Evolutionary conservation across 228 moss, liverwort and hornwort species (phyloP).

Genomic region (Sphagnum magellanicum): DNA sequence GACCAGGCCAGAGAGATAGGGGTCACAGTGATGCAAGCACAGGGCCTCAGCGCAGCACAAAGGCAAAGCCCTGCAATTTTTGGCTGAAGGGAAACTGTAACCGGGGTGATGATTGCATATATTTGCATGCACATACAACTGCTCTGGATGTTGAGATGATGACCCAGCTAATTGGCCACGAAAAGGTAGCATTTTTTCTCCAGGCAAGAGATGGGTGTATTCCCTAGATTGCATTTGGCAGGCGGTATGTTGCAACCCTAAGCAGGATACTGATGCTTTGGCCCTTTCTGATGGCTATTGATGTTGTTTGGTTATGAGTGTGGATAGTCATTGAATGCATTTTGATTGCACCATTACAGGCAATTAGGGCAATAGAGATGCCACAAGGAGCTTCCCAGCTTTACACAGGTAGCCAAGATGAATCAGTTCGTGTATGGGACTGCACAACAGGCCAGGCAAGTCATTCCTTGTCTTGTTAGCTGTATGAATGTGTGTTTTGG

Average conservation of each 20-base stretch:
- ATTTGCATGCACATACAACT: slow-evolving; percentile 75
- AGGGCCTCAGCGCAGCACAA: slow-evolving; percentile 10
- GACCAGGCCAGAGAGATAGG: slow-evolving; percentile 33
- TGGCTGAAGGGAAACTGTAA: slow-evolving; percentile 80
- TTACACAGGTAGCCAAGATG: slow-evolving; percentile 42
- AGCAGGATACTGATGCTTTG: too few species aligned
- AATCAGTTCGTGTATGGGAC: slow-evolving; percentile 52
- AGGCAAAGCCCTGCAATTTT: slow-evolving; percentile 62
- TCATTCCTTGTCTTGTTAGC: too few species aligned
- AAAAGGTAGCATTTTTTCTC: slow-evolving; percentile 41
- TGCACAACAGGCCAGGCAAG: slow-evolving; percentile 44
- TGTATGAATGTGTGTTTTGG: too few species aligned
- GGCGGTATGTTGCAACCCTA: too few species aligned
- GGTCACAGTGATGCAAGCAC: slow-evolving; percentile 15
- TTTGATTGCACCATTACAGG: slow-evolving; percentile 8
- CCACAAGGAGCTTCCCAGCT: slow-evolving; percentile 30
- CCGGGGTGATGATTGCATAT: slow-evolving; percentile 79
- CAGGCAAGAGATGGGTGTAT: too few species aligned
- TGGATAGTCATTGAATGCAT: neutral
- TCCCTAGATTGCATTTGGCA: too few species aligned
- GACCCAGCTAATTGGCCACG: slow-evolving; percentile 85
- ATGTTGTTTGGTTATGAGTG: neutral
- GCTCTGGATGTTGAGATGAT: slow-evolving; percentile 79
- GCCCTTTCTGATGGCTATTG: too few species aligned
- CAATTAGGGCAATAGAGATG: slow-evolving; percentile 44